Conservation (phyloP, 345 rosid species). For the Eucalyptus camaldulensis region DNA sequence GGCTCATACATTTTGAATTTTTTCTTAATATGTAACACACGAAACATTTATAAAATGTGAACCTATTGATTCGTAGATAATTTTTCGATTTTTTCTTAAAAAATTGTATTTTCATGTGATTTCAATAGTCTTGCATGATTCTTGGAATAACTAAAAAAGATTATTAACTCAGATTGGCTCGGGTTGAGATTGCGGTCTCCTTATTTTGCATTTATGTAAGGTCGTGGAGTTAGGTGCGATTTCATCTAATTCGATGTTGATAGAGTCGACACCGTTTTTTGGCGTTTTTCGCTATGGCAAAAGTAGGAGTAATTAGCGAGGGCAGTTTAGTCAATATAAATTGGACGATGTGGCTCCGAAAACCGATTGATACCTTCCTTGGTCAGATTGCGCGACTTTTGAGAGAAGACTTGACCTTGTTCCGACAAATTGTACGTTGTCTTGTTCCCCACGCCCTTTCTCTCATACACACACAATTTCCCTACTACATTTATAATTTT, state of each 20-base stretch:
- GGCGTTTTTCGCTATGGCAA: not conserved
- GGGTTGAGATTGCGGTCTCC: not conserved
- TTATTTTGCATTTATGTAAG: not conserved
- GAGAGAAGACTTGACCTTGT: not conserved
- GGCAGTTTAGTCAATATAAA: not conserved
- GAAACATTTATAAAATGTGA: not conserved
- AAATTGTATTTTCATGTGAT: not conserved
- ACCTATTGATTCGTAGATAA: too few relatives aligned
- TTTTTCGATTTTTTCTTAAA: accelerated
- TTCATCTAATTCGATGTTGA: not conserved
- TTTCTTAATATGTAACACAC: not conserved
- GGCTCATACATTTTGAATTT: not conserved
- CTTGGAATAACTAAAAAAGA: not conserved
- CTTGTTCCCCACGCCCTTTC: not conserved
- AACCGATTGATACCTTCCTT: not conserved
- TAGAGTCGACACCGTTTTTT: not conserved
- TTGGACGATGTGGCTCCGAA: not conserved
- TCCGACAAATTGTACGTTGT: not conserved
- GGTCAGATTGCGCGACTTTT: not conserved
- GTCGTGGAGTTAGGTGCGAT: not conserved
- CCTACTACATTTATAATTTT: not conserved
- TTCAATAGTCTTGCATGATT: not conserved
- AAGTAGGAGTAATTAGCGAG: not conserved
- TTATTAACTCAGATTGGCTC: not conserved
- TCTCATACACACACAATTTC: not conserved